Evolutionary conservation across 1,139 yeast species (phyloP), one percentile per base, ranked within the genome.

Genomic region (Meyerozyma elateridarum): DNA sequence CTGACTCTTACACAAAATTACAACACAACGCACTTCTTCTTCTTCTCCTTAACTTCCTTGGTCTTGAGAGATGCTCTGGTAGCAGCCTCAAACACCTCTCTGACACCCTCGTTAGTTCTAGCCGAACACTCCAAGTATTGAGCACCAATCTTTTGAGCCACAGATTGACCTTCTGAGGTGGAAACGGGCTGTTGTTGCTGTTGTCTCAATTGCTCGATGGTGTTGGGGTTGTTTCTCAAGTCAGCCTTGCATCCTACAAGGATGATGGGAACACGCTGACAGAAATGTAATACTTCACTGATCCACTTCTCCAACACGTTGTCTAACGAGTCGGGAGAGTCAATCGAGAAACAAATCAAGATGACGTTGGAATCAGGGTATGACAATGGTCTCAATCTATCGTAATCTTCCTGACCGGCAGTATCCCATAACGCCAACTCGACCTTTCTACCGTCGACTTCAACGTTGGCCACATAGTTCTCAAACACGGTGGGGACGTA

Each of bases 371-470:
- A 83, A 59, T 87, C 95, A 39, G 96, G 95, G 65, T 88, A 88
- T 18, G 94, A 82, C 50, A 88, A 72, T 20, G 96, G 96, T 69
- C 96, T 82, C 56, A 88, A 73, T 66, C 96, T 82, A 62, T 87
- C 95, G 62, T 87, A 88, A 67, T 88, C 96, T 70, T 88, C 96
- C 73, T 88, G 96, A 42, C 96, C 96, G 36, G 96, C 96, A 49
- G 96, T 88, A 85, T 88, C 96, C 96, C 96, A 88, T 45, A 88
- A 73, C 15, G 96, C 95, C 64, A 88, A 73, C 59, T 85, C 95
- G 38, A 87, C 95, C 61, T 85, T 85, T 70, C 94, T 82, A 36
- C 96, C 96, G 52, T 88, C 89, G 40, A 88, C 94, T 58, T 84
- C 94, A 36, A 88, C 95, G 55, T 85, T 94, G 30, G 95, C 91